Evolutionary conservation across 2,329 filamentous ascomycete genomes (phyloP).

Genomic region (Ramularia endophylla): DNA sequence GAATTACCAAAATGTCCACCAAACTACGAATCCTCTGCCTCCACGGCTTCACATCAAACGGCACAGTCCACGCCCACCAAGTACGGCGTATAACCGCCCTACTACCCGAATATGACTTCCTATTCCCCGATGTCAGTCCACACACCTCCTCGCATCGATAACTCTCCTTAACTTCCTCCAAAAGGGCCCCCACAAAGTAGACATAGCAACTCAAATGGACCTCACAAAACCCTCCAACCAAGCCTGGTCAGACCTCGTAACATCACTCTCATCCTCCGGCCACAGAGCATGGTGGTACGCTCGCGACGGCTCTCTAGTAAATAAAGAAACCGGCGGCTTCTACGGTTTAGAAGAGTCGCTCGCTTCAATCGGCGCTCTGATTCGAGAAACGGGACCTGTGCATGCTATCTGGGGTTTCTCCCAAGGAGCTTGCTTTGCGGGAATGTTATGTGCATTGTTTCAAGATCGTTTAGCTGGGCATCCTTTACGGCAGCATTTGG

Average conservation of each 20-base stretch:
- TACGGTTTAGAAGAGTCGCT: slow-evolving; percentile 16
- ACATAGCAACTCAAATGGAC: slow-evolving; percentile 11
- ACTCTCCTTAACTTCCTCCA: too few relatives aligned
- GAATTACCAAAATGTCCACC: not conserved
- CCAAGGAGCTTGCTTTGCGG: slow-evolving; percentile 18
- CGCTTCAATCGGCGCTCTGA: slow-evolving; percentile 10
- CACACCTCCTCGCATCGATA: too few relatives aligned
- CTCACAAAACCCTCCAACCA: slow-evolving; percentile 13
- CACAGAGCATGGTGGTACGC: slow-evolving; percentile 21
- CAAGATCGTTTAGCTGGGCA: slow-evolving; percentile 7
- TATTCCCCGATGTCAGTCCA: slow-evolving; percentile 11
- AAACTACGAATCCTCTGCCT: slow-evolving; percentile 17
- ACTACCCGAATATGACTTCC: slow-evolving; percentile 17
- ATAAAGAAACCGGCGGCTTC: slow-evolving; percentile 12
- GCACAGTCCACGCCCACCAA: slow-evolving; percentile 16
- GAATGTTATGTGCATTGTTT: slow-evolving; percentile 16
- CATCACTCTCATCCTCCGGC: slow-evolving; percentile 5
- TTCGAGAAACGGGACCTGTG: slow-evolving; percentile 11
- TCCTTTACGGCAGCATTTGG: slow-evolving; percentile 10
- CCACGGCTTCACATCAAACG: slow-evolving; percentile 21
- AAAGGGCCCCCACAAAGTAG: slow-evolving; percentile 15
- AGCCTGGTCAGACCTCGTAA: slow-evolving; percentile 17
- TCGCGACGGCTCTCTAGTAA: slow-evolving; percentile 12
- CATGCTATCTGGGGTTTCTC: slow-evolving; percentile 18
- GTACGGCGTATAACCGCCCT: slow-evolving; percentile 14